Evolutionary conservation across 495 filamentous ascomycete species (phyloP).

Genomic region (Aspergillus bertholletiae): DNA sequence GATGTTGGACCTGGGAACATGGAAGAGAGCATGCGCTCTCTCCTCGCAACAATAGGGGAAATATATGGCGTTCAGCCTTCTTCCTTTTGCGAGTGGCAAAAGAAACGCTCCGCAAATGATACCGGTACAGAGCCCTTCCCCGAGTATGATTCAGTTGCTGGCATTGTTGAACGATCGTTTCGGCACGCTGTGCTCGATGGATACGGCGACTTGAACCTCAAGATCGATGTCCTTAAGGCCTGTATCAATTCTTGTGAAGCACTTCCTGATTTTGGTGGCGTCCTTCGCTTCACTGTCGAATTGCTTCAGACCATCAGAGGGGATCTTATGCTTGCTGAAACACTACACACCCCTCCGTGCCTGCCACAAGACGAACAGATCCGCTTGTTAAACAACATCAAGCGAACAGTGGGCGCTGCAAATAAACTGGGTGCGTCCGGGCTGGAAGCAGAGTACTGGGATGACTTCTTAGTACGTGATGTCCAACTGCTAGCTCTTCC

Average conservation of each 20-base stretch:
- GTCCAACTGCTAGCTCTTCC: conserved; percentile 61
- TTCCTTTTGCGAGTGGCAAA: conserved; percentile 34
- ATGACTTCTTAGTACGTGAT: conserved; percentile 86
- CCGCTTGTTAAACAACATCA: conserved; percentile 74
- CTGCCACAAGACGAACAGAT: conserved; percentile 81
- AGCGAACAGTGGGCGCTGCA: conserved; percentile 72
- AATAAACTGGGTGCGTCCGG: conserved; percentile 65
- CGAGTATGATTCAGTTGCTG: conserved; percentile 41
- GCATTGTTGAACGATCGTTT: conserved; percentile 41
- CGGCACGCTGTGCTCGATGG: conserved; percentile 36
- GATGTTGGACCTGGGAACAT: conserved; percentile 73
- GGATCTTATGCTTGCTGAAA: conserved; percentile 64
- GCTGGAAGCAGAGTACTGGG: conserved; percentile 87
- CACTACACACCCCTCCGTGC: conserved; percentile 47
- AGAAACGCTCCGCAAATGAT: conserved; percentile 17
- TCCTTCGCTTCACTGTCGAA: conserved; percentile 80
- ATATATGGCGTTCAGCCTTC: conserved; percentile 47
- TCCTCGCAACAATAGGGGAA: conserved; percentile 52
- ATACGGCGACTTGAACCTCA: conserved; percentile 56
- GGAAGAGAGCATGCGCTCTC: conserved; percentile 63
- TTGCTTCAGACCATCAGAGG: conserved; percentile 73
- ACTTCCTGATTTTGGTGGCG: conserved; percentile 84
- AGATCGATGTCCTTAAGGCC: conserved; percentile 76
- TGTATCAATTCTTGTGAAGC: conserved; percentile 93
- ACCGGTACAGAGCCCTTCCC: conserved; percentile 10